Evolutionary conservation across 495 filamentous ascomycete genomes (phyloP), one percentile per base, ranked within the genome.

Genomic region (Pyrenula massariospora): DNA sequence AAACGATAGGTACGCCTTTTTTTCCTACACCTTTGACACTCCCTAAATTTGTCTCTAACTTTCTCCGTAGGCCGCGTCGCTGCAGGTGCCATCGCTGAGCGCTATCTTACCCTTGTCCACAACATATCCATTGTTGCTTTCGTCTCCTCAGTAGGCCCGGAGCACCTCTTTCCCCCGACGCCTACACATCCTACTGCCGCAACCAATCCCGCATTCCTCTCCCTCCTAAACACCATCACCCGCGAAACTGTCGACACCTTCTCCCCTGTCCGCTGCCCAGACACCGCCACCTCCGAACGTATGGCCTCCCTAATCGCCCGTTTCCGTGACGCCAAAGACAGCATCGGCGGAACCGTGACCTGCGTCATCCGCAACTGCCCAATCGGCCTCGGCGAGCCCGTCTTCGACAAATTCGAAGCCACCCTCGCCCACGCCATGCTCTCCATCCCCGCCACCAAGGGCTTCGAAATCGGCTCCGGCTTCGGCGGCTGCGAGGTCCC

Each of bases 341-440:
- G 88, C 72, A 96, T 96, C 61, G 93, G 93, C 56, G 93, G 93
- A 42, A 95, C 89, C 15, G 92, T 98, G 2, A 95, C 90, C 23
- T 98, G 93, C 68, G 91, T 97, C 12, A 94, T 98, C 67, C 84
- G 88, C 63, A 95, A 96, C 63, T 81, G 84, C 1, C 93, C 93
- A 19, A 79, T 79, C 53, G 94, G 93, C 0, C 79, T 98, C 1
- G 93, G 93, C 47, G 93, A 98, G 76, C 93, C 93, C 5, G 87
- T 83, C 69, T 98, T 98, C 72, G 90, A 95, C 68, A 97, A 97
- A 75, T 78, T 98, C 25, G 93, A 98, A 71, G 93, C 93, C 21
- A 85, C 84, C 70, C 82, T 98, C 24, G 94, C 84, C 31, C 93
- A 97, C 63, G 93, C 90, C 24, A 97, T 98, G 93, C 84, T 98